Evolutionary conservation across 371 early-diverging fungal genomes (phyloP).

Genomic region (Sanchytrium tribonematis): DNA sequence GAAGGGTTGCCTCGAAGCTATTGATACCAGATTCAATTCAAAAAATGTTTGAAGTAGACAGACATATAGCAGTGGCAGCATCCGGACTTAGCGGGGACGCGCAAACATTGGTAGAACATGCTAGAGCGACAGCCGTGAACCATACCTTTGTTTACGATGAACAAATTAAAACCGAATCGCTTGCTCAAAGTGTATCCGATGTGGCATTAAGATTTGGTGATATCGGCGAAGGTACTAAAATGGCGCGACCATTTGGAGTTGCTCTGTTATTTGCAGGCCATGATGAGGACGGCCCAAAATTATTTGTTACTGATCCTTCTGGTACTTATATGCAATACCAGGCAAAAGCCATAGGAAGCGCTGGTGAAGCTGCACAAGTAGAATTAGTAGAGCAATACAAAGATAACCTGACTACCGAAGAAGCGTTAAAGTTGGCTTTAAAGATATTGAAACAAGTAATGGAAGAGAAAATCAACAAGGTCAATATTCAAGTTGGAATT

Average conservation of each 20-base stretch:
- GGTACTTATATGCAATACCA: slow-evolving; percentile 74
- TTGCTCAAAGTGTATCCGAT: slow-evolving; percentile 89
- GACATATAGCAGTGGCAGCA: slow-evolving; percentile 81
- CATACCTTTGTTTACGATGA: slow-evolving; percentile 86
- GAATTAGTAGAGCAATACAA: slow-evolving; percentile 76
- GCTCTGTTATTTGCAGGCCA: slow-evolving; percentile 87
- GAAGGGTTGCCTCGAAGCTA: slow-evolving; percentile 68
- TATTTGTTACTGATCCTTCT: slow-evolving; percentile 82
- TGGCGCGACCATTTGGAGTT: slow-evolving; percentile 94
- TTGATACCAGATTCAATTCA: slow-evolving; percentile 78
- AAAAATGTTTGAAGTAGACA: slow-evolving; percentile 82
- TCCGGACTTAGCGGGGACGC: slow-evolving; percentile 88
- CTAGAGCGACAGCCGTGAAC: slow-evolving; percentile 66
- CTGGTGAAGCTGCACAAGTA: slow-evolving; percentile 92
- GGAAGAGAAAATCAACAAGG: slow-evolving; percentile 91
- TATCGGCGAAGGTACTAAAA: slow-evolving; percentile 48
- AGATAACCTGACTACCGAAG: slow-evolving; percentile 46
- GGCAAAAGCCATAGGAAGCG: slow-evolving; percentile 93
- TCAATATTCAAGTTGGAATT: slow-evolving; percentile 81
- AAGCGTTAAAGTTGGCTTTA: slow-evolving; percentile 63
- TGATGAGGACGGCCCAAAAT: slow-evolving; percentile 88
- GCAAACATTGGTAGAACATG: slow-evolving; percentile 86
- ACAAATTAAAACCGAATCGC: slow-evolving; percentile 68
- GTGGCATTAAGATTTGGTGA: slow-evolving; percentile 88
- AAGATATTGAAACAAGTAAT: slow-evolving; percentile 96